Evolutionary conservation across 2,329 filamentous ascomycete genomes (phyloP).

Genomic region (Exutisphaerella laricina): DNA sequence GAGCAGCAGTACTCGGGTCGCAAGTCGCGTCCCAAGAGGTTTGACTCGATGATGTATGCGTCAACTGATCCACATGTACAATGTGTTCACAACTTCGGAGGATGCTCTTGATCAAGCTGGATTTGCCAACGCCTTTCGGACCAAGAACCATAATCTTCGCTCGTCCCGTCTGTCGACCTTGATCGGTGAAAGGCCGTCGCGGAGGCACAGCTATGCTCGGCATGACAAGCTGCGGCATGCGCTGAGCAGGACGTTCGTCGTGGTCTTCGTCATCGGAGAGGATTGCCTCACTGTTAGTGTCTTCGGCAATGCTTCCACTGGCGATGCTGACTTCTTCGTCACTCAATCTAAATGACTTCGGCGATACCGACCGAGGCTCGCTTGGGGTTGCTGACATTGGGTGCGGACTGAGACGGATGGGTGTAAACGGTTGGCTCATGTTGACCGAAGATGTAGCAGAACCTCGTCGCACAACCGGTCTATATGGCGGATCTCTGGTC

Average conservation of each 20-base stretch:
- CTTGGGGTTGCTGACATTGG: conserved; percentile 49
- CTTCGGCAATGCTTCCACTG: conserved; percentile 49
- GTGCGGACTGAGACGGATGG: conserved; percentile 44
- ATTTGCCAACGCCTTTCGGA: conserved; percentile 75
- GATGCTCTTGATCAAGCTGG: conserved; percentile 80
- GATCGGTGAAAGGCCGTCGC: conserved; percentile 82
- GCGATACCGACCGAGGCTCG: conserved; percentile 55
- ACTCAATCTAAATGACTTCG: conserved; percentile 54
- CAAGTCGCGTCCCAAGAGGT: conserved; percentile 31
- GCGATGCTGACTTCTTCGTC: conserved; percentile 50
- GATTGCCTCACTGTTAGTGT: conserved; percentile 51
- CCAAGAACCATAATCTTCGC: conserved; percentile 87
- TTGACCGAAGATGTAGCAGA: conserved; percentile 27
- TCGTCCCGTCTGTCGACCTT: conserved; percentile 74
- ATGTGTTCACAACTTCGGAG: conserved; percentile 85
- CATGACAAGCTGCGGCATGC: conserved; percentile 83
- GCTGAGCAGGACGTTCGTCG: conserved; percentile 40
- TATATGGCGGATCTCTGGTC: conserved; percentile 21
- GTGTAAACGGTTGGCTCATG: conserved; percentile 42
- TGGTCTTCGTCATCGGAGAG: conserved; percentile 51
- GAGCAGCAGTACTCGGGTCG: conserved; percentile 22
- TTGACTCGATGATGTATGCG: conserved; percentile 1
- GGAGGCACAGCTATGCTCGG: conserved; percentile 88
- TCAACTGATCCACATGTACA: conserved; percentile 72
- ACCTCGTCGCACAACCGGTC: conserved; percentile 20